phyloP scores from a whole-genome alignment of 176 grass and related monocot genomes.

The Pharus latifolius region DNA sequence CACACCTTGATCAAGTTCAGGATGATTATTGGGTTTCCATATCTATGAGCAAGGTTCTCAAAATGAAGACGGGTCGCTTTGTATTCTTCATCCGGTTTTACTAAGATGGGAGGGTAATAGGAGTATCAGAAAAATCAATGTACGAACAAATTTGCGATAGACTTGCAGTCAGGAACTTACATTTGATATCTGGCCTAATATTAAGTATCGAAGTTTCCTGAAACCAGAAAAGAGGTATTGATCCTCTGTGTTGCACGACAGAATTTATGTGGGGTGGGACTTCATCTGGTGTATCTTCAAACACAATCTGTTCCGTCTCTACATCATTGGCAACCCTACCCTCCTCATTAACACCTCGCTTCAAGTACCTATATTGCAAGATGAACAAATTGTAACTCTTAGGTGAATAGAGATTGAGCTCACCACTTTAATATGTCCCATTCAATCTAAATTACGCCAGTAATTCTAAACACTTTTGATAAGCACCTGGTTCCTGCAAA shows the following conservation, averaged over 20 bases:
- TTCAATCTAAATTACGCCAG: background rate
- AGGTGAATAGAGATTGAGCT: background rate
- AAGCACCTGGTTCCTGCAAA: conserved; percentile 98
- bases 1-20: conserved; percentile 99
- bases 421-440: background rate
- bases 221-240: conserved; percentile 95
- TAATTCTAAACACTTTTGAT: conserved; percentile 17
- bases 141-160: background rate
- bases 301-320: conserved; percentile 95
- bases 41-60: conserved; percentile 92
- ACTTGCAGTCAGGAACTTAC: conserved; percentile 40
- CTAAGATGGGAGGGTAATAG: conserved; percentile 29
- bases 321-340: conserved; percentile 99
- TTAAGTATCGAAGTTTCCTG: conserved; percentile 96
- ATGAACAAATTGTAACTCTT: background rate
- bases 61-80: conserved; percentile 89
- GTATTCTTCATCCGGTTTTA: conserved; percentile 69
- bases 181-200: conserved; percentile 91
- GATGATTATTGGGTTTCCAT: conserved; percentile 91
- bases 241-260: conserved; percentile 89
- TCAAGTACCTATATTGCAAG: conserved; percentile 65
- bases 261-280: conserved; percentile 66
- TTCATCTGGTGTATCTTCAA: conserved; percentile 58
- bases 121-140: conserved; percentile 5
- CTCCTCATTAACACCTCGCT: conserved; percentile 92